These are phyloP conservation scores for Penicillium nordicum DNA, from an alignment of 2,329 filamentous ascomycete species.

Conservation along the genomic window DNA sequence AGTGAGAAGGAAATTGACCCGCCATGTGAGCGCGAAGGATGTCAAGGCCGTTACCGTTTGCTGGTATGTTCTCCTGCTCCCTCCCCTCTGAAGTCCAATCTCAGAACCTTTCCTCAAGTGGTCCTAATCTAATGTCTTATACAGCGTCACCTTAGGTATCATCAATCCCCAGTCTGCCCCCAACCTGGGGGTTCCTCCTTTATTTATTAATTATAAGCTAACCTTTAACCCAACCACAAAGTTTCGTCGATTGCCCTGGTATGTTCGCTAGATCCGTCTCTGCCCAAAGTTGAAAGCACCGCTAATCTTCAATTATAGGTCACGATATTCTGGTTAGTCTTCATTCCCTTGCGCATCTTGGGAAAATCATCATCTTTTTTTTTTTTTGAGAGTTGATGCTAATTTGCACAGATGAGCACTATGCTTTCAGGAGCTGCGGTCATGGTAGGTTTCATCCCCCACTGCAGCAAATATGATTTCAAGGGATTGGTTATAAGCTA, in stretches of 20 bases:
- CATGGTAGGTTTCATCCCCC: conserved; percentile 55
- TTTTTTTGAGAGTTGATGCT: not conserved
- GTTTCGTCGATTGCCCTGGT: conserved; percentile 90
- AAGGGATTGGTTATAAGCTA: not conserved
- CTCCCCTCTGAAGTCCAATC: not conserved
- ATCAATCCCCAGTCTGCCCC: not conserved
- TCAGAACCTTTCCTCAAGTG: not conserved
- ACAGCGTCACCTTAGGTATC: conserved; percentile 10
- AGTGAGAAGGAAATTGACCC: conserved; percentile 98
- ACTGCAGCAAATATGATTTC: not conserved
- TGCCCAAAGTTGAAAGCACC: not conserved
- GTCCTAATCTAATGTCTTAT: not conserved
- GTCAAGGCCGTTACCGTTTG: conserved; percentile 79
- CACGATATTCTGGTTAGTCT: conserved; percentile 83
- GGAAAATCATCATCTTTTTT: not conserved
- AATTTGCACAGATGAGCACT: conserved; percentile 70
- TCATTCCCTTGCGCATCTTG: not conserved
- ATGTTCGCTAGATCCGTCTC: not conserved
- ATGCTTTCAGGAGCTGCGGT: conserved; percentile 99
- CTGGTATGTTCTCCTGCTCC: conserved; percentile 73
- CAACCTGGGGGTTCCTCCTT: not conserved
- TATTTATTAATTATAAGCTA: conserved; percentile 5
- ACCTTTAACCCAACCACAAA: conserved; percentile 44
- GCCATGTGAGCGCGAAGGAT: conserved; percentile 90
- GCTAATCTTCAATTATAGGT: conserved; percentile 36